Base-by-base conservation (phyloP, 768 basidiomycete species). In the Xerocomellus amylosporus region DNA sequence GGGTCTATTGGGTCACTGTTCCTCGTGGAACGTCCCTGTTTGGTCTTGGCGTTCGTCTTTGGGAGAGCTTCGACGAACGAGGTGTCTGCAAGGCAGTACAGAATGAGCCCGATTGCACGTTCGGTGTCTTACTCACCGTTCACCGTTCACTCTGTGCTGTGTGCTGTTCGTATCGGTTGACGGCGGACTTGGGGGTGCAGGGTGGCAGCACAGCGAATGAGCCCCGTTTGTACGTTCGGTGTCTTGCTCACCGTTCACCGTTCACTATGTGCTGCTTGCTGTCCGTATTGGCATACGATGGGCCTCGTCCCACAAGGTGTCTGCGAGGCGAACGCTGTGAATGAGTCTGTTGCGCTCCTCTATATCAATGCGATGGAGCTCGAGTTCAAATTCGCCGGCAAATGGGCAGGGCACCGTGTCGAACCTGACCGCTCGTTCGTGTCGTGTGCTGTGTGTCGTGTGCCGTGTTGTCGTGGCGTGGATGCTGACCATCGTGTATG, bases 81-180 rank as follows among this genome's bases (percentile, higher is more conserved):
- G 62, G 48, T 36, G 41, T 51, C 36, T 59, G 63, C 58, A 53
- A 64, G 60, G 63, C 63, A 59, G 49, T 46, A 58, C 31, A 8
- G 47, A 55, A 46, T 36, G 20, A 48, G 12, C 19, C 42, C 36
- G 38, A 42, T 39, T 19, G 33, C 37, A 54, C 40, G 34, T 56
- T 59, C 64, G 45, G 54, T 2, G 50, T 56, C 50, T 58, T 62
- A 47, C 52, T 43, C 56, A 20, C 19, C 53, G 34, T 60, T 55
- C 49, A 38, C 46, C 8, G 42, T 43, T 49, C 53, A 43, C 53
- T 28, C 13, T 53, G 37, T 20, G 19, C 26, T 33, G 30, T 30
- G 1, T 30, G 28, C 31, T 26, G 33, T 30, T 26, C 24, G n/a
- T 41, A 20, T 6, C 34, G 42, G 26, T 37, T 10, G 46, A 36